These are phyloP conservation scores for Pseudocercospora macadamiae DNA, from an alignment of 2,329 filamentous ascomycete species.

Conservation along the genomic window DNA sequence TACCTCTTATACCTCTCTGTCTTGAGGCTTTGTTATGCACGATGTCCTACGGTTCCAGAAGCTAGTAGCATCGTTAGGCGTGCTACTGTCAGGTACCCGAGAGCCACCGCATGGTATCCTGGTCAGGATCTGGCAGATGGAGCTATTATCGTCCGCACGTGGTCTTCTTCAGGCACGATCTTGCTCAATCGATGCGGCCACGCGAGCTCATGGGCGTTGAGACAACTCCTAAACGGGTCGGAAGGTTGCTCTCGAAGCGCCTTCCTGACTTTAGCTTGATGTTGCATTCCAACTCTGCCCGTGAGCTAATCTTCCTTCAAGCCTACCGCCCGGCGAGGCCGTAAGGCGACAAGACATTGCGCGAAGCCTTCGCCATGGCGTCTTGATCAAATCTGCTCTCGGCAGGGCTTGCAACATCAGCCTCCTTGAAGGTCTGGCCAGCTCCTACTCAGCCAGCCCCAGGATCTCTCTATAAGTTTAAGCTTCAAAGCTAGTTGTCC, in stretches of 20 bases:
- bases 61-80: background rate
- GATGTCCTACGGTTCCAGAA: background rate
- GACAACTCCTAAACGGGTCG: background rate
- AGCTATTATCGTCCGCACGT: background rate
- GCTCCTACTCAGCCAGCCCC: background rate
- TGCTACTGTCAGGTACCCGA: background rate
- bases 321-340: background rate
- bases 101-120: background rate
- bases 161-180: background rate
- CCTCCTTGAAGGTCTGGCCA: background rate
- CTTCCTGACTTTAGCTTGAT: background rate
- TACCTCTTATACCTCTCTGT: background rate
- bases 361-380: slow-evolving; percentile 2
- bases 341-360: background rate
- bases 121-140: background rate
- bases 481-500: background rate
- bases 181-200: background rate
- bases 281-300: background rate
- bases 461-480: background rate
- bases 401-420: background rate
- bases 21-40: background rate
- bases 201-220: background rate
- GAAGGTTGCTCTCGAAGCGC: slow-evolving; percentile 8
- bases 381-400: background rate
- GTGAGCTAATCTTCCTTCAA: background rate